These are phyloP conservation scores for Erythrobasidium hasegawianum DNA, from an alignment of 1,284 basidiomycete species.

Conservation along the genomic window DNA sequence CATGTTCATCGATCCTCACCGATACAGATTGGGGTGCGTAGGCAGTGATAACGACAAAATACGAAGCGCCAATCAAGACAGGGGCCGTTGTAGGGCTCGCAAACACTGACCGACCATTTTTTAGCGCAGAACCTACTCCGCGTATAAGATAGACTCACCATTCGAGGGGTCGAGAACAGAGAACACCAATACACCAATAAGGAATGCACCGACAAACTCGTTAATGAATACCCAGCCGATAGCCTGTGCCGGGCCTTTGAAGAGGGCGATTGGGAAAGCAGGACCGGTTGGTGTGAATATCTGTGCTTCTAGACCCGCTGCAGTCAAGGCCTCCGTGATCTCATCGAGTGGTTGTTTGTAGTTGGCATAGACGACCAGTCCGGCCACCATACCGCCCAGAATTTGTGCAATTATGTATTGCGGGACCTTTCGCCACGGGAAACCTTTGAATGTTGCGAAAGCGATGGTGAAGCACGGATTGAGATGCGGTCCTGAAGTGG, in stretches of 20 bases:
- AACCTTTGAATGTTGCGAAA: slow-evolving; percentile 49
- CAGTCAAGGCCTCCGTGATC: slow-evolving; percentile 26
- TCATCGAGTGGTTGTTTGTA: slow-evolving; percentile 68
- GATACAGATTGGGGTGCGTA: slow-evolving; percentile 27
- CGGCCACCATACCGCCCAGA: slow-evolving; percentile 65
- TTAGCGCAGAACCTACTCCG: background rate
- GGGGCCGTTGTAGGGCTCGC: slow-evolving; percentile 32
- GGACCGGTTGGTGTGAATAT: slow-evolving; percentile 34
- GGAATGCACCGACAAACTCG: slow-evolving; percentile 35
- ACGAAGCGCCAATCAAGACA: slow-evolving; percentile 39
- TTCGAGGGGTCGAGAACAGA: slow-evolving; percentile 41
- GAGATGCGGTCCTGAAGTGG: slow-evolving; percentile 41
- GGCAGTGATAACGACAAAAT: slow-evolving; percentile 20
- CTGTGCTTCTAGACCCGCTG: slow-evolving; percentile 8
- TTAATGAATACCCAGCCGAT: slow-evolving; percentile 24
- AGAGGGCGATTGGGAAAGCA: slow-evolving; percentile 8
- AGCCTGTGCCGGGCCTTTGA: slow-evolving; percentile 5
- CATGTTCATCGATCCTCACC: background rate
- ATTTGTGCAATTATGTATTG: slow-evolving; percentile 66
- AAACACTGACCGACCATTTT: slow-evolving; percentile 35
- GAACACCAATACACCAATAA: slow-evolving; percentile 42
- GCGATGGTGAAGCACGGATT: slow-evolving; percentile 42
- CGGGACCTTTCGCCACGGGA: slow-evolving; percentile 74
- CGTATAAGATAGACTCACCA: slow-evolving; percentile 3
- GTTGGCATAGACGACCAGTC: slow-evolving; percentile 66